Base-by-base conservation (phyloP, 805 yeast species). In the Blastobotrys terrestris region DNA sequence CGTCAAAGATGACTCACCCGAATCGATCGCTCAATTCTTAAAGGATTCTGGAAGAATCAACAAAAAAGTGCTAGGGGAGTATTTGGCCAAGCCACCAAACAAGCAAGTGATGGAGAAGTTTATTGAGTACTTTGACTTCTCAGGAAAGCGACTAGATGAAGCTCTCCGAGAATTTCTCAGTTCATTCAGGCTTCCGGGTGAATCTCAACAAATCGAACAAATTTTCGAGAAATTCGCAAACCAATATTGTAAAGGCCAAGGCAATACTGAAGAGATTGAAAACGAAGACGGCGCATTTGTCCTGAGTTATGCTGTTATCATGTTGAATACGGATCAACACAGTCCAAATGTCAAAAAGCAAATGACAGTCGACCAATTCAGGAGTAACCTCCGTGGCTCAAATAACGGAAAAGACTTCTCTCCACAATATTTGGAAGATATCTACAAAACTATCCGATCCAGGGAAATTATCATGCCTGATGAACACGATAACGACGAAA, bases 401-500 rank as follows among this genome's bases (percentile, higher is more conserved):
- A 84, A 83, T 58, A 79, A 80, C 18, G 76, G 76, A 26, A 76
- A 78, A 39, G 94, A 91, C 68, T 91, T 87, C 71, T 92, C 95
- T 2, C 77, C 76, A 20, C 90, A 96, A 87, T 92, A 89, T 63
- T 73, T 92, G 56, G 82, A 84, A 55, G 85, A 79, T 57, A 89
- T 92, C 21, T 94, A 87, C 67, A 72, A 78, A 21, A 85, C 95
- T 1, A 91, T 94, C 52, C 77, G 81, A 55, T 87, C 84, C 52
- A 79, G 85, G 50, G 99, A 94, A 68, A 94, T 94, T 57, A 88
- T 94, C 48, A 87, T 95, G 91, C 98, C 99, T 0, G 98, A 94
- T 63, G 99, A 94, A 63, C 97, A 92, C 61, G 95, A 89, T 65
- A 87, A 90, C 8, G 87, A 89, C 18, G 89, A 86, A 64, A 85